Conservation (phyloP, 495 filamentous ascomycete genomes). For the Lichina pygmaea region DNA sequence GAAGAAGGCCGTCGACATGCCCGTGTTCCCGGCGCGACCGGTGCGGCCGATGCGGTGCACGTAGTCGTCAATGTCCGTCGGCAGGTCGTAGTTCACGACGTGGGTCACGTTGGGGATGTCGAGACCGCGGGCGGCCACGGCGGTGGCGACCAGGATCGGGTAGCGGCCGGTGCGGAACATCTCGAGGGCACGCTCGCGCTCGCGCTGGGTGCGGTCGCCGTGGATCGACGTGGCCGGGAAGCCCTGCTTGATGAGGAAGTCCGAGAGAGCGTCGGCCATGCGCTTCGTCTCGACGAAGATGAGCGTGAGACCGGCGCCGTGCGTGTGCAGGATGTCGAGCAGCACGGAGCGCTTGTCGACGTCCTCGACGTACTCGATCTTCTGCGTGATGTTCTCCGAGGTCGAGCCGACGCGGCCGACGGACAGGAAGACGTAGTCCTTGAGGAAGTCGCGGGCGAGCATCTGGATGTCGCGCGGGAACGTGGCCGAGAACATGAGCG, state of each 20-base stretch:
- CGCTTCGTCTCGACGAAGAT: conserved; percentile 99
- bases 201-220: conserved; percentile 91
- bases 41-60: conserved; percentile 99
- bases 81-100: conserved; percentile 97
- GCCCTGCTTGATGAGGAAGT: conserved; percentile 92
- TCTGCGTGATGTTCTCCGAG: conserved; percentile 97
- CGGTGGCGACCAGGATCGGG: conserved; percentile 89
- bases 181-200: conserved; percentile 92
- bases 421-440: conserved; percentile 94
- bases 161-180: conserved; percentile 89
- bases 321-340: conserved; percentile 88
- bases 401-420: conserved; percentile 99
- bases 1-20: conserved; percentile 96
- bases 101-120: conserved; percentile 98
- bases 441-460: conserved; percentile 91
- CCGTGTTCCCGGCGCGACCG: conserved; percentile 95
- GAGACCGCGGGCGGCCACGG: conserved; percentile 81
- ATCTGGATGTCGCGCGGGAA: conserved; percentile 98
- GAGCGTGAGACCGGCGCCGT: conserved; percentile 69
- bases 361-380: conserved; percentile 95
- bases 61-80: conserved; percentile 97
- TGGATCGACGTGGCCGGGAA: conserved; percentile 97
- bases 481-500: conserved; percentile 98
- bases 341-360: conserved; percentile 91
- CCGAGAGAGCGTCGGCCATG: conserved; percentile 91